Evolutionary conservation across 257 asterid genomes (phyloP).

Genomic region (Solanum lycopersicoides): DNA sequence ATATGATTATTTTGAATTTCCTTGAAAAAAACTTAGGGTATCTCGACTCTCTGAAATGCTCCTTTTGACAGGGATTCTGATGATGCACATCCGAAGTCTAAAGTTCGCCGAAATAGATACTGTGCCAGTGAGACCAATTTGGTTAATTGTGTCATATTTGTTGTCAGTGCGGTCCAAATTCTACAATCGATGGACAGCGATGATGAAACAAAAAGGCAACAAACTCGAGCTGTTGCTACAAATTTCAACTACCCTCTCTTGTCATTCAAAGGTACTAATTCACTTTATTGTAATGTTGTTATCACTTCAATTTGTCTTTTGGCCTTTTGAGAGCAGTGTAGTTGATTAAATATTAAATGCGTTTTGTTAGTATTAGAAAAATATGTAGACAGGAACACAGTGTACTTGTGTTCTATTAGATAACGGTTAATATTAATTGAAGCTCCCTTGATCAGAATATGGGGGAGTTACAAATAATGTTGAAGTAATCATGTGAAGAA

Average conservation of each 20-base stretch:
- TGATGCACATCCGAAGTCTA: conserved; percentile 12
- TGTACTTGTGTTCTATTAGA: not conserved
- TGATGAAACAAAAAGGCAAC: conserved; percentile 24
- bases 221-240: conserved; percentile 28
- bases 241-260: conserved; percentile 39
- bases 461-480: not conserved
- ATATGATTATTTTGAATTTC: not conserved
- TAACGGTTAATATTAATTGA: not conserved
- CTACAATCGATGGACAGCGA: conserved; percentile 38
- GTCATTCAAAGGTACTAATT: conserved; percentile 56
- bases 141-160: conserved; percentile 60
- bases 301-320: not conserved
- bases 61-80: conserved; percentile 53
- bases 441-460: not conserved
- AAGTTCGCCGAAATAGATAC: conserved; percentile 21
- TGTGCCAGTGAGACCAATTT: conserved; percentile 10
- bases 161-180: conserved; percentile 63
- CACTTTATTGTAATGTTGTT: not conserved
- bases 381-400: not conserved
- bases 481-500: not conserved
- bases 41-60: not conserved
- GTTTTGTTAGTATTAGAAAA: not conserved
- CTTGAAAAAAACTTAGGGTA: not conserved
- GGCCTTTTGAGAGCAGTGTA: not conserved
- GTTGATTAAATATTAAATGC: not conserved